These are phyloP conservation scores for Arthrinium phaeospermum DNA, from an alignment of 2,329 filamentous ascomycete genomes.

Conservation along the genomic window DNA sequence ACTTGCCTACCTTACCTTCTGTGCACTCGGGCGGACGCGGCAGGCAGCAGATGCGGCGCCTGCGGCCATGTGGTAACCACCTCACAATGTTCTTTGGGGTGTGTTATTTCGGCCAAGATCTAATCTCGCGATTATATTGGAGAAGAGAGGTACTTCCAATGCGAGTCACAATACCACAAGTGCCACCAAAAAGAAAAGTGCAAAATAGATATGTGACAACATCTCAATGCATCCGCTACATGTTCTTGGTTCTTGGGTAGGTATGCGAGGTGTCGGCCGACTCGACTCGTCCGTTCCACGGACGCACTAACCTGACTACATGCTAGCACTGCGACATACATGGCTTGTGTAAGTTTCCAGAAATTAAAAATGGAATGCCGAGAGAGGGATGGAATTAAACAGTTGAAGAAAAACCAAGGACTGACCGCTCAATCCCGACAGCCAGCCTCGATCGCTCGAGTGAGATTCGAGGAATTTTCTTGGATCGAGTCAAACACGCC, in stretches of 20 bases:
- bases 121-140: neutral
- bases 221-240: neutral
- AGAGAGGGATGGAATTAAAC: neutral
- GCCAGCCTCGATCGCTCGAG: neutral
- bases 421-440: neutral
- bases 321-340: neutral
- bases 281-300: neutral
- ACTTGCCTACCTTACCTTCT: neutral
- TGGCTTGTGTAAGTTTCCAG: conserved; percentile 13
- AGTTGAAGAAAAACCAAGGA: neutral
- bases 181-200: neutral
- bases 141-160: neutral
- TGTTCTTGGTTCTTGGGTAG: neutral
- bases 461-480: neutral
- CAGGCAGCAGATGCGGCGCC: conserved; percentile 5
- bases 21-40: neutral
- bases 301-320: neutral
- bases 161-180: neutral
- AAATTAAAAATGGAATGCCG: conserved; percentile 5
- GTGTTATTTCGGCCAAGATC: neutral
- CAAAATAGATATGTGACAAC: neutral
- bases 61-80: conserved; percentile 2
- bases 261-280: neutral
- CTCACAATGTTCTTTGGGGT: neutral
- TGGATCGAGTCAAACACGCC: neutral